These are phyloP conservation scores for Mycena latifolia DNA, from an alignment of 768 basidiomycete genomes.

Conservation along the genomic window DNA sequence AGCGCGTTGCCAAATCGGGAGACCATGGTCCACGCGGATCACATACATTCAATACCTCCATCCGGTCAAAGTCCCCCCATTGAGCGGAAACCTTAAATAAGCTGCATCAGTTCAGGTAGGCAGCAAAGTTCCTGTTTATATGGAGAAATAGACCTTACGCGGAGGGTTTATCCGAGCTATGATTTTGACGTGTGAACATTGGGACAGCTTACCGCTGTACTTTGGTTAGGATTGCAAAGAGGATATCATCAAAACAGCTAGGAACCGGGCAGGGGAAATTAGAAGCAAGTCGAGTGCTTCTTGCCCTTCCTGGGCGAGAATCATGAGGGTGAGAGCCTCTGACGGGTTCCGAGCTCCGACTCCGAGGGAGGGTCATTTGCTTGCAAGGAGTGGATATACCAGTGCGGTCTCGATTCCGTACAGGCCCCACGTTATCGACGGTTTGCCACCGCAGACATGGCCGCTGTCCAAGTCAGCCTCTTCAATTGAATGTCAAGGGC, in stretches of 20 bases:
- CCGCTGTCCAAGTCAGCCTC: slow-evolving; percentile 10
- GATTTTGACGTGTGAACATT: neutral
- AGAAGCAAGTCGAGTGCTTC: slow-evolving; percentile 10
- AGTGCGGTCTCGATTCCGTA: too few species aligned
- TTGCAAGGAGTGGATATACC: too few species aligned
- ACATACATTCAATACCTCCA: slow-evolving; percentile 20
- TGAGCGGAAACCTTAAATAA: slow-evolving; percentile 19
- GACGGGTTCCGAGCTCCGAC: too few species aligned
- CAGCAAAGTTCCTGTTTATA: slow-evolving; percentile 4
- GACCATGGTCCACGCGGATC: slow-evolving; percentile 12
- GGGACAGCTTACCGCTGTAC: neutral
- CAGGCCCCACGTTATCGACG: neutral
- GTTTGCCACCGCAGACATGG: neutral
- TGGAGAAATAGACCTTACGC: slow-evolving; percentile 14
- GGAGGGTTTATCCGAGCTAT: neutral
- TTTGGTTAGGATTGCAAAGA: neutral
- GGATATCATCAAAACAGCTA: neutral
- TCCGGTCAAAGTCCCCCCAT: slow-evolving; percentile 6
- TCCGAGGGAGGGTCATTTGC: too few species aligned
- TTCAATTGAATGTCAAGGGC: slow-evolving; percentile 15
- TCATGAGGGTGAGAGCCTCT: neutral
- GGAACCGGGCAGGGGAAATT: slow-evolving; percentile 8
- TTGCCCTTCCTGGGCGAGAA: too few species aligned
- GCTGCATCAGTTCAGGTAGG: too few species aligned
- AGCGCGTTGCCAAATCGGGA: slow-evolving; percentile 5